Percentiles rank a stretch among this genome's conserved stretches.
Conservation (phyloP, 768 basidiomycete species). For the Nevesoporus exiguus region DNA sequence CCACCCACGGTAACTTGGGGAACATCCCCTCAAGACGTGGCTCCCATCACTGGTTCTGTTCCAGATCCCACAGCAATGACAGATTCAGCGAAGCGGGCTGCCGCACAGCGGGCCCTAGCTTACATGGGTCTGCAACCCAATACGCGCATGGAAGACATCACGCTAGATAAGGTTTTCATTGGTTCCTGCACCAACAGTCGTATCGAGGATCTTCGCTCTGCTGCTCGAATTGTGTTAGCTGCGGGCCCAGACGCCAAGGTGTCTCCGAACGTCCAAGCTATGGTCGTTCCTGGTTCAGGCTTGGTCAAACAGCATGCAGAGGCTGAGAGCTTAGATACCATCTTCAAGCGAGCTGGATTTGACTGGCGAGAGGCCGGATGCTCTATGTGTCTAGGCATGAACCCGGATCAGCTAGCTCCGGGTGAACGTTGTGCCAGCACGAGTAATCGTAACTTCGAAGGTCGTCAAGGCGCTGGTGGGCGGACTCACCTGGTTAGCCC, state of each 20-base stretch:
- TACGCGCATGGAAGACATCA: constrained; percentile 74
- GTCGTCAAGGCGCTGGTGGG: constrained; percentile 83
- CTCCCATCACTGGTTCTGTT: constrained; percentile 75
- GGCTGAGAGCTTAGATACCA: constrained; percentile 78
- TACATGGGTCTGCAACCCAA: constrained; percentile 88
- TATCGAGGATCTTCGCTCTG: constrained; percentile 86
- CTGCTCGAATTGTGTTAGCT: constrained; percentile 72
- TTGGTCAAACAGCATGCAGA: constrained; percentile 89
- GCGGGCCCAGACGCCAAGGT: constrained; percentile 74
- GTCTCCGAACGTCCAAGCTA: constrained; percentile 70
- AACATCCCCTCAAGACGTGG: constrained; percentile 86
- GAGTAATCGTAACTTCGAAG: constrained; percentile 92
- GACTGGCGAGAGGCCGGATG: constrained; percentile 96
- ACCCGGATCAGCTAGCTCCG: constrained; percentile 84
- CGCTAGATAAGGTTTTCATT: constrained; percentile 87
- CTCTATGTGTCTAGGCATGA: constrained; percentile 97
- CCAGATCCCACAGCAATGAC: constrained; percentile 69
- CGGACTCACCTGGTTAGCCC: constrained; percentile 87
- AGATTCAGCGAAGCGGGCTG: constrained; percentile 62
- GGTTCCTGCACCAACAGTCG: constrained; percentile 95
- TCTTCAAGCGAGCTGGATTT: constrained; percentile 89
- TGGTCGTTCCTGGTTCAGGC: constrained; percentile 92
- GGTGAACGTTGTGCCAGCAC: constrained; percentile 87
- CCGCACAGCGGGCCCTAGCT: constrained; percentile 69
- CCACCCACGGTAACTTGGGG: constrained; percentile 92